Conservation (phyloP, 768 basidiomycete genomes). For the Agrocybe praecox region DNA sequence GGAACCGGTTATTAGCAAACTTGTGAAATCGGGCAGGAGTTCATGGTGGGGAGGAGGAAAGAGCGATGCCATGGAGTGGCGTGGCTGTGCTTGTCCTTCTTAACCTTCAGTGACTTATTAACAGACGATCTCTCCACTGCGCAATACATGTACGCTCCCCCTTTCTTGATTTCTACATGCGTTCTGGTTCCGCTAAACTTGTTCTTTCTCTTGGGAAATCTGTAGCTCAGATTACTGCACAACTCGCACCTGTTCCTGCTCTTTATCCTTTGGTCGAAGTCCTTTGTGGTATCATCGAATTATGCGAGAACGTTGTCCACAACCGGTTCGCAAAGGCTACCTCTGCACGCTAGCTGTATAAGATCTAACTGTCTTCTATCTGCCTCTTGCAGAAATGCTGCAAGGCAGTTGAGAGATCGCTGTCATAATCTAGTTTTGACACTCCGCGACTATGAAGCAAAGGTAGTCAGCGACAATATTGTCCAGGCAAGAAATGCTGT, state of each 20-base stretch:
- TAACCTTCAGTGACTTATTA: background rate
- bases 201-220: conserved; percentile 34
- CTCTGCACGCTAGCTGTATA: conserved; percentile 4
- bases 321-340: conserved; percentile 41
- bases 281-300: conserved; percentile 43
- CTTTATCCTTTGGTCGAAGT: conserved; percentile 43
- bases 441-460: conserved; percentile 33
- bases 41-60: conserved; percentile 26
- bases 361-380: background rate
- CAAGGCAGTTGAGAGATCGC: conserved; percentile 47
- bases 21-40: conserved; percentile 53
- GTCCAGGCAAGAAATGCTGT: conserved; percentile 34
- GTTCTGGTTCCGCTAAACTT: background rate
- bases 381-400: conserved; percentile 34
- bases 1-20: conserved; percentile 63
- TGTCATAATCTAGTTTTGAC: conserved; percentile 44
- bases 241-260: conserved; percentile 51
- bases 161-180: background rate
- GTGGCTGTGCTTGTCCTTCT: conserved; percentile 1
- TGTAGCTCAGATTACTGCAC: conserved; percentile 46
- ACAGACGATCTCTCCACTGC: background rate
- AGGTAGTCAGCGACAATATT: conserved; percentile 33
- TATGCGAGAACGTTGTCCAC: conserved; percentile 47
- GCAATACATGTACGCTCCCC: background rate
- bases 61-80: conserved; percentile 29